Conservation (phyloP, 176 grass and related monocot species). For the Musa acuminata region DNA sequence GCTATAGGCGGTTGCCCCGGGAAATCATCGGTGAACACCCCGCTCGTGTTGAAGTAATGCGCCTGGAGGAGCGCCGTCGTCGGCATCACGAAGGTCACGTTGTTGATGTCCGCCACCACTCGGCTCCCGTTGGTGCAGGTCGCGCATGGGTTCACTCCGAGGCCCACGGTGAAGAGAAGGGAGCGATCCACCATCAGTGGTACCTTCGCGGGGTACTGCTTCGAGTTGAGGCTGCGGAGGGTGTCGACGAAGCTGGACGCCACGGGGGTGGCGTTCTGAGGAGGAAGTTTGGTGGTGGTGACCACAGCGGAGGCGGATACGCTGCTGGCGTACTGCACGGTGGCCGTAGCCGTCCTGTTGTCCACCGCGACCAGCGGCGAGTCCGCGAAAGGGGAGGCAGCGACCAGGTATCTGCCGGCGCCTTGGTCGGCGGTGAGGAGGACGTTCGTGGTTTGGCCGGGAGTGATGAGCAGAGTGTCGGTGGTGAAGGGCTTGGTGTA, state of each 20-base stretch:
- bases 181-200: background rate
- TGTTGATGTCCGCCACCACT: slow-evolving; percentile 6
- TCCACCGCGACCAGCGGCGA: slow-evolving; percentile 10
- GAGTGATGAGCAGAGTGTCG: slow-evolving; percentile 12
- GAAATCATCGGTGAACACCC: slow-evolving; percentile 13
- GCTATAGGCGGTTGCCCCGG: background rate
- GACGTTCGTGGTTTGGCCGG: slow-evolving; percentile 22
- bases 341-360: slow-evolving; percentile 10
- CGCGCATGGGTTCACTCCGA: slow-evolving; percentile 2
- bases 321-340: slow-evolving; percentile 6
- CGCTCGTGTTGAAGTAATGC: slow-evolving; percentile 7
- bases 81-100: slow-evolving; percentile 14
- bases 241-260: slow-evolving; percentile 8
- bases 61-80: slow-evolving; percentile 16
- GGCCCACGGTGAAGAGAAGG: slow-evolving; percentile 1
- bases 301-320: background rate
- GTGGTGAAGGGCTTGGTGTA: slow-evolving; percentile 19
- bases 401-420: slow-evolving; percentile 14
- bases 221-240: slow-evolving; percentile 1
- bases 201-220: background rate
- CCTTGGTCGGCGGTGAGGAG: slow-evolving; percentile 7
- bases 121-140: slow-evolving; percentile 8
- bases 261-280: background rate
- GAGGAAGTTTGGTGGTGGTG: background rate
- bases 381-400: slow-evolving; percentile 14